Evolutionary conservation across 306 rosid genomes (phyloP).

Genomic region (Corylus americana): DNA sequence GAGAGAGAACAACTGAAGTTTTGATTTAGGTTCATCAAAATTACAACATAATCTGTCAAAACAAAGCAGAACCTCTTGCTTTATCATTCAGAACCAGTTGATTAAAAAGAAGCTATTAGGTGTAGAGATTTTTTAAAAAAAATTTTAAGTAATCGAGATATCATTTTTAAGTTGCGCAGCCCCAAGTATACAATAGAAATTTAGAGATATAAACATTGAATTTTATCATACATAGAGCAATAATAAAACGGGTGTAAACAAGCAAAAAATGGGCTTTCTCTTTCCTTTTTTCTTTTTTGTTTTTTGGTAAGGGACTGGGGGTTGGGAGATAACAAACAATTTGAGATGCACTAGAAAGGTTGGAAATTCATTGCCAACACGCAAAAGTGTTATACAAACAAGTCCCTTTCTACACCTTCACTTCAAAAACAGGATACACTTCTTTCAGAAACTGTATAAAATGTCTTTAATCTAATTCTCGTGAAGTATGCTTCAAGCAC

Average conservation of each 20-base stretch:
- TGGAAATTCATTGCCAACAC: not conserved
- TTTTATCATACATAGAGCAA: not conserved
- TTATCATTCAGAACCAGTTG: constrained; percentile 1
- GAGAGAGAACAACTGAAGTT: not conserved
- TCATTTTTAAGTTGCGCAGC: too few species aligned
- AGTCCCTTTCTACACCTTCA: not conserved
- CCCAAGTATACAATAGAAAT: too few species aligned
- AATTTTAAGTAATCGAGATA: too few species aligned
- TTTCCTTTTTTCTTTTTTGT: not conserved
- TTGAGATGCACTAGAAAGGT: not conserved
- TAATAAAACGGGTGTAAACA: not conserved
- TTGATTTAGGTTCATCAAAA: not conserved
- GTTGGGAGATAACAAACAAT: not conserved
- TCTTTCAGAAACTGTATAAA: not conserved
- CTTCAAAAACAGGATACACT: not conserved
- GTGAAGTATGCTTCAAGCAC: not conserved
- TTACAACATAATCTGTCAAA: not conserved
- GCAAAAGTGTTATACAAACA: not conserved
- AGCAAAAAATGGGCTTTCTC: not conserved
- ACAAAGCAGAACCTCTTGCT: not conserved
- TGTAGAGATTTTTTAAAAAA: not conserved
- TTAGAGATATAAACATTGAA: not conserved
- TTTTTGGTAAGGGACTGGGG: not conserved
- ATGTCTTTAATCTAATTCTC: not conserved
- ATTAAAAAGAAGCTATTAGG: not conserved